Base-by-base conservation (phyloP, 768 basidiomycete species). In the Pulveroboletus sp. region DNA sequence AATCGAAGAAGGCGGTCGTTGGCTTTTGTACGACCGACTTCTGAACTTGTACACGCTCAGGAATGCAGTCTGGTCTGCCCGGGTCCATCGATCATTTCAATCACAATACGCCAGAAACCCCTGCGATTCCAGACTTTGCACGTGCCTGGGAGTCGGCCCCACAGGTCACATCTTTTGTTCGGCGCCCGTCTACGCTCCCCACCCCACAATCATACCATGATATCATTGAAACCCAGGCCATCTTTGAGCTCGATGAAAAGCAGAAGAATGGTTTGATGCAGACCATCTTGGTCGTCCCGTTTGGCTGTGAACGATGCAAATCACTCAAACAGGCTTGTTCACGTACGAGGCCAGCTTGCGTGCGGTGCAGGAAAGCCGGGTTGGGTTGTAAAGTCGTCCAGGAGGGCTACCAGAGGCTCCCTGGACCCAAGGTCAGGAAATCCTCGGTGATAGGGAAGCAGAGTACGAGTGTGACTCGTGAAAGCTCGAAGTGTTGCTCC, bases 171-270 rank as follows among this genome's bases (percentile, higher is more conserved):
- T 40, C 54, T 26, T 43, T 61, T 1, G 63, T 69, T 26, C 67
- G 67, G 10, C 61, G 67, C 30, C 66, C 66, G 14, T 43, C 54
- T n/a, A 51, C 26, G 4, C 54, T 50, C 11, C 63, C 57, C 1
- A 47, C 55, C 31, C 56, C 53, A 17, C 2, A 38, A 4, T 36
- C 31, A 7, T 69, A 61, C 43, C 65, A 67, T 9, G 24, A 47
- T 14, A 41, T 2, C 21, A 49, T 67, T 46, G 59, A 65, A 30
- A 42, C 56, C 13, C 17, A 47, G 7, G 49, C 50, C 3, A 67
- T 67, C 8, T 69, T 69, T 30, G 65, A 69, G 37, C 56, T 67
- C 36, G 47, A 60, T 5, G 54, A 57, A 50, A 28, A 24, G 26
- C 50, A 47, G 36, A 1, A 32, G 10, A 40, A 57, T 6, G 54